Base-by-base conservation (phyloP, 169 alveolate genomes). In the Besnoitia besnoiti region DNA sequence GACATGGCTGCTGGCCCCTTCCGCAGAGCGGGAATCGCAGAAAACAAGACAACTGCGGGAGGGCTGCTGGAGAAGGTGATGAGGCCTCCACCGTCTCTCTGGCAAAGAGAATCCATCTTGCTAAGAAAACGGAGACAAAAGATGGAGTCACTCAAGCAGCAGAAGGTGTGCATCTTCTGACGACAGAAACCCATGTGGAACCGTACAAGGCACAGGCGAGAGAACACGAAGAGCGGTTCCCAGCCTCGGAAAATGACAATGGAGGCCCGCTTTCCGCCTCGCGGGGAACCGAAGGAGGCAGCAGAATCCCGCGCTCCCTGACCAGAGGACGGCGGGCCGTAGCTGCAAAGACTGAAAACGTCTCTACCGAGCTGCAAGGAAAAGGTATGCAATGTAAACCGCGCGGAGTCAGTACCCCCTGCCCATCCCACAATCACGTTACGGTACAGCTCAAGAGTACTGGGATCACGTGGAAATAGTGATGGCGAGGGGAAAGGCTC, bases 1-100 rank as follows among this genome's bases (percentile, higher is more conserved):
- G 84, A 44, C 84, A 73, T 44, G 84, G 84, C 30, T 73, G 84
- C 84, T 14, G 84, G 44, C 84, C 84, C 19, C 12, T n/a, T 37
- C 24, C 33, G 14, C 42, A 12, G 46, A 33, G 44, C 84, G 73
- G 27, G n/a, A 33, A 55, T 21, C 73, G 16, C 35, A 55, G 30
- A 55, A 55, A 21, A 55, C 35, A 24, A 21, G n/a, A 33, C 27
- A 33, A 27, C 10, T 55, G 33, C 35, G 30, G n/a, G n/a, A 55
- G 27, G 27, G 27, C 73, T 55, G 16, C 30, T 12, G 73, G 73
- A 49, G 55, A n/a, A n/a, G n/a, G n/a, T n/a, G n/a, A 14, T 0
- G 73, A 55, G n/a, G 0, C 73, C 21, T 21, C 30, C 73, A 21
- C 21, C 27, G 16, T 55, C 73, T 21, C 73, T 3, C 10, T 8